A percentile compares a stretch with the other conserved stretches of the same genome.
These are phyloP conservation scores for Calocera viscosa DNA, from an alignment of 768 basidiomycete species.

Conservation along the genomic window DNA sequence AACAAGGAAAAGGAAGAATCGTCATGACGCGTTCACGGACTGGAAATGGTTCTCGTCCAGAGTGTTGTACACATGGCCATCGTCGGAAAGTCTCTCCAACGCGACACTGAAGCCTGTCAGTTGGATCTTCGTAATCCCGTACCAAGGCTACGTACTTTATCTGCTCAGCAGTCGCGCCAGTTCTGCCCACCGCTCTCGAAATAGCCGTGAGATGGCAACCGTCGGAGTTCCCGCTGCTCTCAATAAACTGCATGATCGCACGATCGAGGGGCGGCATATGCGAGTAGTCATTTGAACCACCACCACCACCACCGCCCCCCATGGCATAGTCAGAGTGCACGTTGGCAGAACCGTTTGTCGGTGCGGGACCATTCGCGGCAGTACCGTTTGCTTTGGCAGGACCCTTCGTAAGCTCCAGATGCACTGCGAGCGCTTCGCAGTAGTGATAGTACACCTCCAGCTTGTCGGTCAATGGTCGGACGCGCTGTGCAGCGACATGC, in stretches of 20 bases:
- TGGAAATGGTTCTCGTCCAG: constrained; percentile 71
- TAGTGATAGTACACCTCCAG: constrained; percentile 77
- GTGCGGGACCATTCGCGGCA: not conserved
- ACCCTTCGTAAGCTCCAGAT: constrained; percentile 53
- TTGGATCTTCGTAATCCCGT: constrained; percentile 6
- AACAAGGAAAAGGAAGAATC: not conserved
- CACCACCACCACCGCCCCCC: constrained; percentile 8
- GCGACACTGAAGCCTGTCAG: constrained; percentile 39
- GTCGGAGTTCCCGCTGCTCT: constrained; percentile 38
- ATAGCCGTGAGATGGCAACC: constrained; percentile 67
- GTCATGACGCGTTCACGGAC: not conserved
- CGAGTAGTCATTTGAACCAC: constrained; percentile 33
- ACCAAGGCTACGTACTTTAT: constrained; percentile 42
- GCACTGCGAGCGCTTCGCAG: constrained; percentile 59
- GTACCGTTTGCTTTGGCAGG: constrained; percentile 22
- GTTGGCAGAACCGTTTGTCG: not conserved
- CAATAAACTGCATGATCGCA: constrained; percentile 54
- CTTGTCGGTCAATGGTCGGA: constrained; percentile 53
- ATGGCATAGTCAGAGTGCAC: not conserved
- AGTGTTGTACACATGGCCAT: constrained; percentile 67
- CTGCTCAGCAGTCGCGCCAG: constrained; percentile 32
- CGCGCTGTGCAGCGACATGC: constrained; percentile 66
- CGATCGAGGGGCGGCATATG: constrained; percentile 49
- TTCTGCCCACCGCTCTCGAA: constrained; percentile 47
- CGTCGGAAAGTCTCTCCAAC: constrained; percentile 64